These are phyloP conservation scores for Colletotrichum acutatum DNA, from an alignment of 2,329 filamentous ascomycete species.

Conservation along the genomic window DNA sequence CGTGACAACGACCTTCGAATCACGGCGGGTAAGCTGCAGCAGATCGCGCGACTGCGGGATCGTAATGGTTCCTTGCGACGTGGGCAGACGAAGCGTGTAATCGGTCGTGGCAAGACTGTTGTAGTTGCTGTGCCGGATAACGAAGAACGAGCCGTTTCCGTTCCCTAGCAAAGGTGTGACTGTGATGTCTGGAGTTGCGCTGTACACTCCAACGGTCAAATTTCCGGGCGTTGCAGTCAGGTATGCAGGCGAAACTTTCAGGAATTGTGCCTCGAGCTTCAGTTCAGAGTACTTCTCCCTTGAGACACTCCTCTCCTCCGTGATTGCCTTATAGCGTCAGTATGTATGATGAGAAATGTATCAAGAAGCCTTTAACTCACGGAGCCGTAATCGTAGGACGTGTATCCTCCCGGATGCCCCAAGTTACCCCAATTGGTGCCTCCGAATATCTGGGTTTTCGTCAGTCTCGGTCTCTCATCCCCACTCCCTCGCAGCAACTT, in stretches of 20 bases:
- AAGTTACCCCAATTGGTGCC: slow-evolving; percentile 89
- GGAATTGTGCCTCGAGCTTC: slow-evolving; percentile 80
- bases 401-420: slow-evolving; percentile 74
- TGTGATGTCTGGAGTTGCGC: slow-evolving; percentile 61
- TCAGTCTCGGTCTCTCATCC: not conserved
- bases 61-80: slow-evolving; percentile 58
- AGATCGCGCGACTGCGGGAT: slow-evolving; percentile 69
- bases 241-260: slow-evolving; percentile 78
- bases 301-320: slow-evolving; percentile 74
- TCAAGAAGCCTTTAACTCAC: slow-evolving; percentile 34
- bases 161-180: slow-evolving; percentile 71
- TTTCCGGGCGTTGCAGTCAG: slow-evolving; percentile 67
- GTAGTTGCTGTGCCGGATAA: slow-evolving; percentile 75
- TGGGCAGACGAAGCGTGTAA: slow-evolving; percentile 73
- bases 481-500: slow-evolving; percentile 29
- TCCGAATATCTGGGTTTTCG: slow-evolving; percentile 64
- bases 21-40: slow-evolving; percentile 69
- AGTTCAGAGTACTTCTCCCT: slow-evolving; percentile 84
- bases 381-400: slow-evolving; percentile 65
- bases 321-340: slow-evolving; percentile 57
- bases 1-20: slow-evolving; percentile 75
- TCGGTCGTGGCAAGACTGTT: slow-evolving; percentile 64
- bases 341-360: not conserved
- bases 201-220: slow-evolving; percentile 62
- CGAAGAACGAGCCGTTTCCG: slow-evolving; percentile 68